Base-by-base conservation (phyloP, 257 asterid genomes). In the Cruciata laevipes region DNA sequence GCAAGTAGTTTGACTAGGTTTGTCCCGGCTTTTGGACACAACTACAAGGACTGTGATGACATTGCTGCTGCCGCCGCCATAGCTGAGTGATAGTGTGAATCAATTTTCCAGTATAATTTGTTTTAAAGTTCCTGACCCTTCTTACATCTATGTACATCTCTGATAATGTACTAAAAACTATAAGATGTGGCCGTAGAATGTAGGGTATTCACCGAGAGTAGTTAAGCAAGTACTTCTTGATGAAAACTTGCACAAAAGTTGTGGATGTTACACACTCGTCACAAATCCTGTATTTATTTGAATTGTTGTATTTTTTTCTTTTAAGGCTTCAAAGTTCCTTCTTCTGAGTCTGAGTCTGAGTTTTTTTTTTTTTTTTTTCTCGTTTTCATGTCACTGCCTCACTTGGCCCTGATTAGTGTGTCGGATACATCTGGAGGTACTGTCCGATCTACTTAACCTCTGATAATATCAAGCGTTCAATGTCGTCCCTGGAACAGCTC, bases 131-230 rank as follows among this genome's bases (percentile, higher is more conserved):
- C 64, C 64, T 59, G 40, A 30, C 64, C 47, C 9, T 68, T 24
- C 60, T 35, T 27, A 18, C 42, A 6, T 59, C 49, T 1, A 7
- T 16, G 20, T 7, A 30, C 49, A 69, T 44, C 61, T 60, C 61
- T 69, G 51, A 61, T 61, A 61, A 61, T 70, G 62, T 20, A 17
- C 53, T 18, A 60, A 44, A 42, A 70, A 70, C 63, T 31, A 70
- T 70, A 47, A 70, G 67, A 47, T 47, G 55, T 47, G 55, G 55
- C 30, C 30, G 30, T 47, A 44, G 21, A 40, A 47, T 32, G 68
- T 56, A 33, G 52, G 74, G 68, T 69, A 25, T 25, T 24, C 31
- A 24, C 61, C 18, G 73, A 58, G 52, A 30, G 14, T 61, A 70
- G 38, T 42, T 21, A 42, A n/a, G 30, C 37, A 70, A 57, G 42